These are phyloP conservation scores for Pseudogymnoascus sp. DNA, from an alignment of 2,329 filamentous ascomycete genomes.

Conservation along the genomic window DNA sequence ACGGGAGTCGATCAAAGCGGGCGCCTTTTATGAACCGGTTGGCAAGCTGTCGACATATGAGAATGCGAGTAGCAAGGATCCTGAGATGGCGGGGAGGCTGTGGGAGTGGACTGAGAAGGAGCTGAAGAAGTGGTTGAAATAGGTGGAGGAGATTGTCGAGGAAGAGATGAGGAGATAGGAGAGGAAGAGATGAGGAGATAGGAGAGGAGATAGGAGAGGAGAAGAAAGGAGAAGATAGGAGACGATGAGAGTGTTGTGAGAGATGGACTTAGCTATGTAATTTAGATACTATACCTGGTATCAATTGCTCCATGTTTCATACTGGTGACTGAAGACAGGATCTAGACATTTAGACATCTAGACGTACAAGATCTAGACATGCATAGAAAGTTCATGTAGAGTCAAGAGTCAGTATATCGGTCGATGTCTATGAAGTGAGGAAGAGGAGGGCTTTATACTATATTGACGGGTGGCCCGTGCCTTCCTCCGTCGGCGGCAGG, in stretches of 20 bases:
- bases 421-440: neutral
- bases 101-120: constrained; percentile 31
- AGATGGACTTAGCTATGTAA: neutral
- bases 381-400: neutral
- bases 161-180: too few species aligned
- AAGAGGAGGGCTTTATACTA: neutral
- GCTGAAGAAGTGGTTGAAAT: constrained; percentile 16
- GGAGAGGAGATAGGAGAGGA: neutral
- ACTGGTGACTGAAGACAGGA: neutral
- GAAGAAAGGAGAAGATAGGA: neutral
- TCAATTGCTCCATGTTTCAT: neutral
- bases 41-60: constrained; percentile 16
- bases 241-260: neutral
- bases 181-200: too few species aligned
- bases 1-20: constrained; percentile 24
- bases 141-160: neutral
- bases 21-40: constrained; percentile 32
- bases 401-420: neutral
- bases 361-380: neutral
- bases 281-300: neutral
- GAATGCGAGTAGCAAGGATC: constrained; percentile 14
- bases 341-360: neutral
- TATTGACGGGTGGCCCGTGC: neutral
- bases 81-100: constrained; percentile 26
- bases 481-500: neutral